Percentiles rank a stretch among this genome's conserved stretches.
These are phyloP conservation scores for Naematelia aurantialba DNA, from an alignment of 768 basidiomycete species.

Conservation along the genomic window DNA sequence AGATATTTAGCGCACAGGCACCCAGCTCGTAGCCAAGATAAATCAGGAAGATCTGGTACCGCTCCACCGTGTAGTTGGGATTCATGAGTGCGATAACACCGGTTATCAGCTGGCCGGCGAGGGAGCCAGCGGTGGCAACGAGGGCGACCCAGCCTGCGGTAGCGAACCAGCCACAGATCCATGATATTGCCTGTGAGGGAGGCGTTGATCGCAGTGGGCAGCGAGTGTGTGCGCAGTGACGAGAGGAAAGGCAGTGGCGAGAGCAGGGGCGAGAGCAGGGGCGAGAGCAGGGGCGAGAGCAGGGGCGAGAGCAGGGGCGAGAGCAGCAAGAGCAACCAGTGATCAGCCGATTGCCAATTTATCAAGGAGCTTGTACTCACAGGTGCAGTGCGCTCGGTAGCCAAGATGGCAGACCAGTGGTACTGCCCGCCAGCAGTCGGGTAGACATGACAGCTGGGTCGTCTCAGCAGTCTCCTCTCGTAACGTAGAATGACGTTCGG, in stretches of 20 bases:
- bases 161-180: slow-evolving; percentile 42
- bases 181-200: slow-evolving; percentile 35
- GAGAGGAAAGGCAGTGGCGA: background rate
- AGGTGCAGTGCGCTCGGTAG: slow-evolving; percentile 31
- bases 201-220: too few species aligned
- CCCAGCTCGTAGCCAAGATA: slow-evolving; percentile 39
- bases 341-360: background rate
- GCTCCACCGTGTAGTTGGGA: slow-evolving; percentile 26
- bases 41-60: slow-evolving; percentile 40
- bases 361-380: slow-evolving; percentile 12
- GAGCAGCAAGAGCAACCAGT: background rate
- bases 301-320: background rate
- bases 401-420: slow-evolving; percentile 37
- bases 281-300: background rate
- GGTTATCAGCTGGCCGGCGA: slow-evolving; percentile 34
- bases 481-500: too few species aligned
- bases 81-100: slow-evolving; percentile 32
- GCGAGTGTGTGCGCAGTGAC: too few species aligned
- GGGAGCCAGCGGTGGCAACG: slow-evolving; percentile 37
- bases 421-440: slow-evolving; percentile 38
- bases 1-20: slow-evolving; percentile 33
- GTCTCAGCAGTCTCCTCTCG: too few species aligned
- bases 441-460: slow-evolving; percentile 10
- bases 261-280: background rate
- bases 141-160: slow-evolving; percentile 42